Percentiles rank a stretch among this genome's conserved stretches.
Evolutionary conservation across 306 rosid species (phyloP).

Genomic region (Geum urbanum): DNA sequence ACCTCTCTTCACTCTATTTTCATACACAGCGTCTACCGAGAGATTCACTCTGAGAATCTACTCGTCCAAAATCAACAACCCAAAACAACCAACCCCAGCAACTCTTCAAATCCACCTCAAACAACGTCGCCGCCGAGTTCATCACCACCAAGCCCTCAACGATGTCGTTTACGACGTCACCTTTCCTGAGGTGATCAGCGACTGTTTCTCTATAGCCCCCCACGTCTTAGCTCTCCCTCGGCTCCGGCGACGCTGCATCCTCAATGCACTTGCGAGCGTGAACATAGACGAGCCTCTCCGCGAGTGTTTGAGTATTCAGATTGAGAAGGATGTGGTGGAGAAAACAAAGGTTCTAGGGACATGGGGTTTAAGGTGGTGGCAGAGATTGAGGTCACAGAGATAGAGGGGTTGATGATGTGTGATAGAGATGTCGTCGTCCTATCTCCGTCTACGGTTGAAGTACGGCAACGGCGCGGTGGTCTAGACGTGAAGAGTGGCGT

Average conservation of each 20-base stretch:
- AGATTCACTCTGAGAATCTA: neutral
- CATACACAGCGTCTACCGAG: neutral
- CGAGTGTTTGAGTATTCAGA: neutral
- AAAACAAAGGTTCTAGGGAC: neutral
- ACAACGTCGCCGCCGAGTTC: neutral
- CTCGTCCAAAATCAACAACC: neutral
- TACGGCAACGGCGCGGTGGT: neutral
- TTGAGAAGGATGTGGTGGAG: neutral
- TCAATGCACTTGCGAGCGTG: neutral
- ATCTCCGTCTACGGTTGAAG: neutral
- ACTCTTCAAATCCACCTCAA: neutral
- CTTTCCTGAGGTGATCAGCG: neutral
- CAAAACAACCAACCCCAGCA: neutral
- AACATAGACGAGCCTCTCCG: neutral
- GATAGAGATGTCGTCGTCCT: neutral
- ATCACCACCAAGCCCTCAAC: neutral
- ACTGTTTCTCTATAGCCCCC: neutral
- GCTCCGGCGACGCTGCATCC: neutral
- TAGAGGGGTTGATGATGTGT: neutral
- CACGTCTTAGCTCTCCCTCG: neutral
- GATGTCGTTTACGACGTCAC: neutral
- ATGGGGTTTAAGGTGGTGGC: neutral
- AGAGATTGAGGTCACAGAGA: neutral
- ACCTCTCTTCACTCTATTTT: neutral
- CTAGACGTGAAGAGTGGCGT: neutral